Conservation (phyloP, 495 filamentous ascomycete genomes). For the Glutinoglossum americanum region DNA sequence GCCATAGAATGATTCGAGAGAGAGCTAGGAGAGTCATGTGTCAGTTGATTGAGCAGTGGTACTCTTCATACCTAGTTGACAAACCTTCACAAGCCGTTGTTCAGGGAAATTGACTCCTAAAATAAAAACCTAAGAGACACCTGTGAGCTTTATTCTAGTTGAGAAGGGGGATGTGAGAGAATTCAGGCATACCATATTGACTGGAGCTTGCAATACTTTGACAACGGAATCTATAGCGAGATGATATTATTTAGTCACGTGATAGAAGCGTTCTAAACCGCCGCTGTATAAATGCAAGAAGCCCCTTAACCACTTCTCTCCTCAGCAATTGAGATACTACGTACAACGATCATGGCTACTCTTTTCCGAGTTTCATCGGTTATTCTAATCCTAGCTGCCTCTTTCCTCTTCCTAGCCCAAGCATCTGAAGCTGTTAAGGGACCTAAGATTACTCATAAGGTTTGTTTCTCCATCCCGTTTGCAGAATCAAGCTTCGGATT, state of each 20-base stretch:
- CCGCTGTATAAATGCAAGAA: too few relatives aligned
- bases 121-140: slow-evolving; percentile 50
- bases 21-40: slow-evolving; percentile 32
- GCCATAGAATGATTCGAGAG: slow-evolving; percentile 76
- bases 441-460: slow-evolving; percentile 92
- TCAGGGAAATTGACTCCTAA: slow-evolving; percentile 73
- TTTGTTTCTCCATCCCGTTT: slow-evolving; percentile 8
- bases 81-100: slow-evolving; percentile 55
- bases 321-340: neutral
- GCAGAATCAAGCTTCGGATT: neutral
- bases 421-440: slow-evolving; percentile 58
- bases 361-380: slow-evolving; percentile 29
- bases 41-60: neutral
- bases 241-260: neutral
- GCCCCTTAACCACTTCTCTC: neutral
- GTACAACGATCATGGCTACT: neutral
- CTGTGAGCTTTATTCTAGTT: neutral
- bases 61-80: neutral
- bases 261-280: neutral
- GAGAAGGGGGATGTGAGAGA: neutral
- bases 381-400: slow-evolving; percentile 51
- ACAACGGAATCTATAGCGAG: neutral
- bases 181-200: neutral
- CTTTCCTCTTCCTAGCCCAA: slow-evolving; percentile 51
- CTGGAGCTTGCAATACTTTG: neutral